Conservation (phyloP, 495 filamentous ascomycete species). For the Daldinia grandis region DNA sequence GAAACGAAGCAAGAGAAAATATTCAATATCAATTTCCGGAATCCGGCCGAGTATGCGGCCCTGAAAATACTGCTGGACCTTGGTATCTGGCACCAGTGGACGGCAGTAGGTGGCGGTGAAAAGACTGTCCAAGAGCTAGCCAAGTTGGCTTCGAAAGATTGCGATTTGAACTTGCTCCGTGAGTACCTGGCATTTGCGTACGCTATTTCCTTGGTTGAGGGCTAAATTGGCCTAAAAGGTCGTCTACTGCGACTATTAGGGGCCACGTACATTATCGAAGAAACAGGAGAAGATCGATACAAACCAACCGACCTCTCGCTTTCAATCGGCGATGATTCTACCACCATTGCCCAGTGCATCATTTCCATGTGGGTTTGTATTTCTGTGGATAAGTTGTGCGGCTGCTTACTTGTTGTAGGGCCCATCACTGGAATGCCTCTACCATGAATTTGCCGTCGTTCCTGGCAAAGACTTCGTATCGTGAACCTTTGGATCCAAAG, state of each 20-base stretch:
- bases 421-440: conserved; percentile 25
- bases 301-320: conserved; percentile 33
- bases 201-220: background rate
- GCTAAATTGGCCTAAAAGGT: conserved; percentile 17
- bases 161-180: conserved; percentile 40
- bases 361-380: conserved; percentile 12
- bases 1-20: conserved; percentile 34
- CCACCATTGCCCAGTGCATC: conserved; percentile 1
- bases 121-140: conserved; percentile 37
- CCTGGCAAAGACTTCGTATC: conserved; percentile 37
- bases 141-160: conserved; percentile 23
- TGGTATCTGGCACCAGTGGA: conserved; percentile 38
- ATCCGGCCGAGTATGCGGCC: conserved; percentile 30
- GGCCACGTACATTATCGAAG: conserved; percentile 35
- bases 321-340: conserved; percentile 27
- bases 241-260: conserved; percentile 36
- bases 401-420: conserved; percentile 19
- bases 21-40: conserved; percentile 18
- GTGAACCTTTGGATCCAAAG: conserved; percentile 33
- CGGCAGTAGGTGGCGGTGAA: conserved; percentile 26
- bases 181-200: background rate
- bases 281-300: conserved; percentile 39
- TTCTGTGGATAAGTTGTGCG: background rate
- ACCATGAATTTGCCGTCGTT: conserved; percentile 30
- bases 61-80: conserved; percentile 32